Evolutionary conservation across 768 basidiomycete genomes (phyloP).

Genomic region (Filobasidium wieringae): DNA sequence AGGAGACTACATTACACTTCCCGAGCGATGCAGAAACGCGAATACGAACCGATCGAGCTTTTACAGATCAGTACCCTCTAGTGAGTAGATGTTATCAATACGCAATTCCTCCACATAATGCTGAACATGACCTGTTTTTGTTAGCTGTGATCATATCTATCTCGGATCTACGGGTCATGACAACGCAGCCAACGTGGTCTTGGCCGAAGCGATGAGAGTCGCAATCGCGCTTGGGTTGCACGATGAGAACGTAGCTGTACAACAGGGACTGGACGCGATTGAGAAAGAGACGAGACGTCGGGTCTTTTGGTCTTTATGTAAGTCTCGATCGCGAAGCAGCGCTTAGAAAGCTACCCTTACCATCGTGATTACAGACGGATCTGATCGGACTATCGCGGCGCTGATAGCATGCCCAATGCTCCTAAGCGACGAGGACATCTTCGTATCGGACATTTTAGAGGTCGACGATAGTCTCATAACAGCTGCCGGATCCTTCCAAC

Average conservation of each 20-base stretch:
- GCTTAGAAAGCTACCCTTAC: neutral
- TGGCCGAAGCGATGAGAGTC: conserved; percentile 20
- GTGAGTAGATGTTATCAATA: conserved; percentile 2
- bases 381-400: conserved; percentile 21
- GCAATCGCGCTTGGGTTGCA: conserved; percentile 18
- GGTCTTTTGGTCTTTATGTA: conserved; percentile 24
- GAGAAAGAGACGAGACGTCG: conserved; percentile 21
- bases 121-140: neutral
- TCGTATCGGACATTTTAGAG: conserved; percentile 20
- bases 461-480: conserved; percentile 36
- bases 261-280: conserved; percentile 9
- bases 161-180: conserved; percentile 19
- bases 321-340: neutral
- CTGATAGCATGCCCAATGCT: conserved; percentile 17
- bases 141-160: conserved; percentile 24
- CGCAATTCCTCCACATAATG: no score
- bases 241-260: conserved; percentile 16
- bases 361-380: conserved; percentile 14
- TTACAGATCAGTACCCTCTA: conserved; percentile 20
- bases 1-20: conserved; percentile 16
- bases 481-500: conserved; percentile 20
- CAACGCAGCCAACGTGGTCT: conserved; percentile 15
- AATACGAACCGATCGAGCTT: conserved; percentile 11
- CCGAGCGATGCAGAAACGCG: conserved; percentile 10
- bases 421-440: conserved; percentile 19